Base-by-base conservation (phyloP, 2,329 filamentous ascomycete species). In the Nannizziopsis arthrosporioides region DNA sequence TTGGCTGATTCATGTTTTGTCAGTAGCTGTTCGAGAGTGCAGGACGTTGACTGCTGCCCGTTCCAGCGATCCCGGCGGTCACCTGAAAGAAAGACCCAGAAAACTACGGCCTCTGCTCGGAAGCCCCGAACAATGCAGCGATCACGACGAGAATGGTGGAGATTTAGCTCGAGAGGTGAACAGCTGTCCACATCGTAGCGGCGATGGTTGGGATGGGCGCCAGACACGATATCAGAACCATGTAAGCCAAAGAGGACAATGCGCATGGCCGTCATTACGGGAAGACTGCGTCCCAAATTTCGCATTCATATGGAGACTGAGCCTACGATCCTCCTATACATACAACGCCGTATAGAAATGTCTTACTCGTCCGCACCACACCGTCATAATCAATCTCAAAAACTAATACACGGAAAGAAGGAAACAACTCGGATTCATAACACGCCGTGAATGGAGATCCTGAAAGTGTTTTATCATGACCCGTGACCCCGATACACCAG, bases 1-100 rank as follows among this genome's bases (percentile, higher is more conserved):
- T 10, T 5, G 11, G 30, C 34, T 37, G 27, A 8, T 11, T 9
- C 31, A n/a, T 19, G 2, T 27, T 27, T 36, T 40, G 37, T 22
- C 31, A 17, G 22, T 10, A 6, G 30, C 18, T 36, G 45, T n/a
- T 35, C 42, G 39, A 15, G 35, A 42, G 22, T 27, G 22, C 17
- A 27, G 36, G 41, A 40, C 40, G 22, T 14, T 32, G 27, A 44
- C 48, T 53, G 51, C 48, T 48, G 48, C 48, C 51, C 48, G 46
- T 53, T 51, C 51, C 51, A 49, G 32, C 41, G 31, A 39, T 53
- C 48, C 51, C 51, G 51, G 30, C 30, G 44, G 22, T 48, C 32
- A 48, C 14, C 46, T 48, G 46, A 43, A 22, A 35, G 32, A 39
- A 31, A 46, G 32, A 46, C n/a, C 22, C 5, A 12, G 36, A 45